Base-by-base conservation (phyloP, 2,329 filamentous ascomycete species). In the Aspergillus candidus region DNA sequence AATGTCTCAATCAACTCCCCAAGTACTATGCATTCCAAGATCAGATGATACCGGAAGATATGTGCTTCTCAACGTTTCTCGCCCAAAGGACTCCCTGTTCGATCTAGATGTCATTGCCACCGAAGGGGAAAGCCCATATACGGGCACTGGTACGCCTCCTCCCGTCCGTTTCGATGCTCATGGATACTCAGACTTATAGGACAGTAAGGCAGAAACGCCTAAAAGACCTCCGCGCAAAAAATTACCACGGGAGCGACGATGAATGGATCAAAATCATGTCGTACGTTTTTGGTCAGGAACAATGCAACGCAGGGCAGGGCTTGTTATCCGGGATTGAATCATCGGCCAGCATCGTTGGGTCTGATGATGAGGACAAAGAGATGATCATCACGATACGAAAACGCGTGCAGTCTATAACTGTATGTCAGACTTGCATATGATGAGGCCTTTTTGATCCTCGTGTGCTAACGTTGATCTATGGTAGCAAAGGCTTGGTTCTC, bases 101-200 rank as follows among this genome's bases (percentile, higher is more conserved):
- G 76, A 82, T 54, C 57, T 82, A 32, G 71, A 72, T 42, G 66
- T 83, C 22, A 65, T 75, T 10, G 79, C 74, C 17, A 82, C 78
- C 18, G 79, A 83, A 58, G 75, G 76, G 37, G 73, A 79, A 49
- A 66, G 64, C 43, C 72, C 78, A 11, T 83, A 76, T 59, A 65
- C 70, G 15, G 63, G 66, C 6, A 67, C 67, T 44, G 61, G 75
- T 78, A 58, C 39, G 59, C 47, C 13, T 14, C 22, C 10, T 27
- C 32, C 7, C 35, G 30, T 32, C n/a, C 12, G 12, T 22, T 39
- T 6, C 18, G 12, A 7, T 40, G 12, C 12, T 18, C 29, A 22
- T 12, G 18, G 5, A 36, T 32, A 31, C 51, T 61, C 40, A 60
- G 37, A 29, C 35, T 30, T 10, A 12, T 34, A 13, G 15, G 13